Base-by-base conservation (phyloP, 768 basidiomycete genomes). In the Lactifluus echinatus region DNA sequence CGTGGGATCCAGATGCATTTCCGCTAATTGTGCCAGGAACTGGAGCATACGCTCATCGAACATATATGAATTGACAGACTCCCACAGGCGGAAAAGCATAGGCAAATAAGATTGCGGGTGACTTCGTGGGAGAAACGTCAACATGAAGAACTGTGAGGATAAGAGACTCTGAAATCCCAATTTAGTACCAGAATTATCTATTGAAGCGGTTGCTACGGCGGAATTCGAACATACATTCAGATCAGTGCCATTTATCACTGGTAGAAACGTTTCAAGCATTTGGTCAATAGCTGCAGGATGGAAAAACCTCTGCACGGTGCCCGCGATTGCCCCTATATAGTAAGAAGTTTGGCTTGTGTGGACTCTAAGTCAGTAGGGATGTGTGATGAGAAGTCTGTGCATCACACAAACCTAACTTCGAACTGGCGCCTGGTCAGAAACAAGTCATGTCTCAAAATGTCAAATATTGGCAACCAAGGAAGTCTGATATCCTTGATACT, bases 21-120 rank as follows among this genome's bases (percentile, higher is more conserved):
- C 86, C 53, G 85, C 74, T 45, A 95, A 76, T 64, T 79, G 79
- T 28, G 89, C 77, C 58, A 93, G 78, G 67, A 95, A 87, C 55
- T 89, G 80, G 60, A 93, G 76, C 82, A 91, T 90, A 69, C 91
- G 80, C 66, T 92, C 91, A 75, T 93, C 91, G 73, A 84, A 93
- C 71, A 85, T 80, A 69, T 89, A 89, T 56, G 89, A 90, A 73
- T 93, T 92, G 66, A 94, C 75, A 12, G 89, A 86, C 70, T 89
- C 85, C 89, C 91, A 94, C 45, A 92, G 66, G 53, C 86, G 83
- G 73, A 93, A 89, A 53, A 93, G 76, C 79, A 87, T 86, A 51
- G 81, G 86, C 53, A 83, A 77, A 75, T 93, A 93, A 44, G 80
- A 79, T 72, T 92, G 87, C 31, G 90, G 90, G 67, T 93, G 90